A percentile compares a stretch with the other conserved stretches of the same genome.
Evolutionary conservation across 208 protist species (phyloP).

Genomic region (Zelonia costaricensis): DNA sequence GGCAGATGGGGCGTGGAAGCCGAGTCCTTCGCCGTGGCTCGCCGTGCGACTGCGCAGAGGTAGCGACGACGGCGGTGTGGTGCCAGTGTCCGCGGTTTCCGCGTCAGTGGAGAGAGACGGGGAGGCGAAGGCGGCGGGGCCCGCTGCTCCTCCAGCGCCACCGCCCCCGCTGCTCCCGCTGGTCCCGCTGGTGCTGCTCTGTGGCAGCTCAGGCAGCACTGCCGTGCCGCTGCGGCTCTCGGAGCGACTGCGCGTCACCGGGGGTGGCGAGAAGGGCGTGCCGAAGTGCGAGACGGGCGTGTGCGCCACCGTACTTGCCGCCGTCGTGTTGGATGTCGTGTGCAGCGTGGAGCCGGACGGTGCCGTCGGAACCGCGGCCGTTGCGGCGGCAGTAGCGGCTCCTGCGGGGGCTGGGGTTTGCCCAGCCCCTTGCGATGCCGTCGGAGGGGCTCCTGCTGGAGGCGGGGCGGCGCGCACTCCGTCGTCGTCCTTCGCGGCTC

Average conservation of each 20-base stretch:
- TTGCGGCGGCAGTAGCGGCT: too few relatives aligned
- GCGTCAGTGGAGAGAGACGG: slow-evolving; percentile 7
- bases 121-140: background rate
- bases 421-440: too few relatives aligned
- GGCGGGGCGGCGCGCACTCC: too few relatives aligned
- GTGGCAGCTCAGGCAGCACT: background rate
- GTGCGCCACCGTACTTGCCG: background rate
- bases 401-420: too few relatives aligned
- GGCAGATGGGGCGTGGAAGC: background rate
- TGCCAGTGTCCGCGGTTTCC: background rate
- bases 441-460: too few relatives aligned
- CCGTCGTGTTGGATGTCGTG: background rate
- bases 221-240: background rate
- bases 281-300: slow-evolving; percentile 7
- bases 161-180: background rate
- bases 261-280: background rate
- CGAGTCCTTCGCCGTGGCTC: slow-evolving; percentile 6
- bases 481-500: too few relatives aligned
- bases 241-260: background rate
- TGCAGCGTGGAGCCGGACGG: background rate
- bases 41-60: slow-evolving; percentile 16
- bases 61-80: slow-evolving; percentile 12
- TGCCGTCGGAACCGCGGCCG: too few relatives aligned
- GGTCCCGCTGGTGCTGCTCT: too few relatives aligned
- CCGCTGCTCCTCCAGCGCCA: background rate